phyloP scores from a whole-genome alignment of 2,329 filamentous ascomycete genomes.

The Teratosphaeria nubilosa region DNA sequence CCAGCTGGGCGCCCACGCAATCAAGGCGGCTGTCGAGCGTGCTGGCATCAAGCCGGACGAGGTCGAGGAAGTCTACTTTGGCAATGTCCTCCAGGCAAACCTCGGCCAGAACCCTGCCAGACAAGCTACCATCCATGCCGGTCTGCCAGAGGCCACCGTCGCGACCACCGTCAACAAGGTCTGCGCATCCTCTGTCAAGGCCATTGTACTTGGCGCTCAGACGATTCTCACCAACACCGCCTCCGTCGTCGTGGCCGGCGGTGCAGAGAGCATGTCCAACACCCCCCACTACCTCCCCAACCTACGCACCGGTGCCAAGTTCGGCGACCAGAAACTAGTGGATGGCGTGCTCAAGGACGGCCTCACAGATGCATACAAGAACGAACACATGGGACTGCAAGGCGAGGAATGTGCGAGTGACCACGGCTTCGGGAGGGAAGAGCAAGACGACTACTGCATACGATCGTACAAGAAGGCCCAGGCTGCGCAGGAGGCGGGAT shows the following conservation, averaged over 20 bases:
- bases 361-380: constrained; percentile 86
- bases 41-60: constrained; percentile 79
- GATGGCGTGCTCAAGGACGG: constrained; percentile 93
- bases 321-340: constrained; percentile 78
- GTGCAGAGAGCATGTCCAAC: constrained; percentile 98
- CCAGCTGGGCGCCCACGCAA: constrained; percentile 80
- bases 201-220: constrained; percentile 86
- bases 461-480: constrained; percentile 89
- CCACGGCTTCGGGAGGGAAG: constrained; percentile 68
- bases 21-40: constrained; percentile 72
- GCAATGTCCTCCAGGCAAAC: constrained; percentile 93
- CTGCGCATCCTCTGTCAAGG: constrained; percentile 90
- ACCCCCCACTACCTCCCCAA: constrained; percentile 87
- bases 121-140: constrained; percentile 84
- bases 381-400: constrained; percentile 92
- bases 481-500: constrained; percentile 67
- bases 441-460: constrained; percentile 94
- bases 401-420: constrained; percentile 87
- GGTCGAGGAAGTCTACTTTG: constrained; percentile 94
- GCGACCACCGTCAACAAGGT: constrained; percentile 98
- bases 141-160: constrained; percentile 67
- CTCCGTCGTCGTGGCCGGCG: constrained; percentile 84
- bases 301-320: constrained; percentile 82
- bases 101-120: constrained; percentile 93
- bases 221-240: constrained; percentile 97